Base-by-base conservation (phyloP, 192 early-diverging fungal species). In the Dimargaris xerosporica region DNA sequence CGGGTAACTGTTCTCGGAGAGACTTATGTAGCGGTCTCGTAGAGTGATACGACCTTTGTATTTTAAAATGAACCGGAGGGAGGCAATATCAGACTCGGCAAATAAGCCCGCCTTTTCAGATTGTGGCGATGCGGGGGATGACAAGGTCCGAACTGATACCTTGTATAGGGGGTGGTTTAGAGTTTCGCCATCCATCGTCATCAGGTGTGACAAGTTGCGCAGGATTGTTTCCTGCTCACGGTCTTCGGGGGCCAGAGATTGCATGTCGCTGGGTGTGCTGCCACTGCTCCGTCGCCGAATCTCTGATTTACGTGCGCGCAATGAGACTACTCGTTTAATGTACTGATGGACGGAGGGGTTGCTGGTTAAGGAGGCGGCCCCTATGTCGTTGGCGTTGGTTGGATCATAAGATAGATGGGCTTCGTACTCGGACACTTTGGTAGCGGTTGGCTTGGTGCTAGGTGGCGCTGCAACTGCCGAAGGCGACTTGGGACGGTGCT, bases 11-110 rank as follows among this genome's bases (percentile, higher is more conserved):
- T 87, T 87, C 60, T 72, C 75, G 11, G 81, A 75, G 23, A 84
- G 78, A 30, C 75, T 67, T 62, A 83, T 82, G 72, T 86, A 85
- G 19, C 71, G 74, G 6, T 80, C 79, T 47, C 87, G 85, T 13
- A 88, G 67, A 0, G 77, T 63, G 16, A 88, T 73, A 44, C 84
- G 80, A 11, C 93, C 93, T 47, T 83, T 82, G 66, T 86, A 88
- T 55, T 93, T 85, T 69, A 82, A 77, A 51, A 96, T 71, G 63
- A 82, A 91, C 41, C 74, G 64, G 17, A 76, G 66, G 0, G 74
- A 56, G 12, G 71, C 53, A 46, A 90, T 78, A 16, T 77, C 69
- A 3, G 67, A 70, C 45, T 78, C 81, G 4, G 84, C 78, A 72
- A 85, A 84, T 16, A 86, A 60, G 21, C 84, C 88, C 17, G 42